Evolutionary conservation across 2,329 filamentous ascomycete genomes (phyloP).

Genomic region (Exophiala calicioides): DNA sequence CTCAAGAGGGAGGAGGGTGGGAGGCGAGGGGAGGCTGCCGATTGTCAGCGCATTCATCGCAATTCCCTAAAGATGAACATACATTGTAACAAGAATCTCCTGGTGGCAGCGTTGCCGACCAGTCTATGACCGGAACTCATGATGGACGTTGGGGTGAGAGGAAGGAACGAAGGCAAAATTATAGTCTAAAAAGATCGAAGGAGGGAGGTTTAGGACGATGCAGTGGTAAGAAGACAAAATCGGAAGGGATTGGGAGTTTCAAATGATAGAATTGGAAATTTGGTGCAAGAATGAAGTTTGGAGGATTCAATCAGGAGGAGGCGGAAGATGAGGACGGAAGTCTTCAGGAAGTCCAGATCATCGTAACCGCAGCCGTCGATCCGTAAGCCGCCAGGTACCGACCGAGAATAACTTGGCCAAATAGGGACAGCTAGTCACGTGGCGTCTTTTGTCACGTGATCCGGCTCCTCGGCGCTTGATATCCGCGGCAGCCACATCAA

Average conservation of each 20-base stretch:
- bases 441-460: too few species aligned
- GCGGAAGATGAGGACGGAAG: slow-evolving; percentile 1
- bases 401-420: too few species aligned
- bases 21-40: slow-evolving; percentile 23
- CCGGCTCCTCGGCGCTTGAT: too few species aligned
- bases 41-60: slow-evolving; percentile 12
- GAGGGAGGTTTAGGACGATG: not conserved
- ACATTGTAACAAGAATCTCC: slow-evolving; percentile 29
- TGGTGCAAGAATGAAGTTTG: slow-evolving; percentile 1
- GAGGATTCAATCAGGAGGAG: slow-evolving; percentile 7
- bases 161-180: slow-evolving; percentile 6
- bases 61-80: slow-evolving; percentile 2
- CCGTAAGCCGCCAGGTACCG: too few species aligned
- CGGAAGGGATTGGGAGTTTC: slow-evolving; percentile 2
- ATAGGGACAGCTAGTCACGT: too few species aligned
- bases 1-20: slow-evolving; percentile 15
- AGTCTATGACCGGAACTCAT: slow-evolving; percentile 32
- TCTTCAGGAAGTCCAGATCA: not conserved
- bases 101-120: slow-evolving; percentile 30
- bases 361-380: too few species aligned
- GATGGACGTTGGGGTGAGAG: slow-evolving; percentile 5
- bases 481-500: too few species aligned
- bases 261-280: slow-evolving; percentile 16
- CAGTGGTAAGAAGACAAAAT: slow-evolving; percentile 14
- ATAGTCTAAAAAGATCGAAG: slow-evolving; percentile 5